A percentile compares a stretch with the other conserved stretches of the same genome.
phyloP scores from a whole-genome alignment of 2,329 filamentous ascomycete species.

The Lecanicillium sp. region DNA sequence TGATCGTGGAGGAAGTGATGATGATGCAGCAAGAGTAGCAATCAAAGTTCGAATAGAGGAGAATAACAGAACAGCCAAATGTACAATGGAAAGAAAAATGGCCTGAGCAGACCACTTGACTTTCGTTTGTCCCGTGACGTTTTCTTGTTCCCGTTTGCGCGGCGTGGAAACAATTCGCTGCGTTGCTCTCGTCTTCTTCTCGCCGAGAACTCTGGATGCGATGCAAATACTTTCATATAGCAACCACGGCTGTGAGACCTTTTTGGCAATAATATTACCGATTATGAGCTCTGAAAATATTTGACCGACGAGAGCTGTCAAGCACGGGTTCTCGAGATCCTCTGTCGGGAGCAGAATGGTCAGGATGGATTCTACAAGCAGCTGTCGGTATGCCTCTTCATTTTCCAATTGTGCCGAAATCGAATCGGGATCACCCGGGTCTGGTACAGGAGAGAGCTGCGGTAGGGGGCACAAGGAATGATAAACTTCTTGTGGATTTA shows the following conservation, averaged over 20 bases:
- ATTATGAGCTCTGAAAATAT: constrained; percentile 87
- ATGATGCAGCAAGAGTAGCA: constrained; percentile 56
- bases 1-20: constrained; percentile 52
- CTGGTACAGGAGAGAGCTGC: constrained; percentile 69
- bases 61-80: constrained; percentile 46
- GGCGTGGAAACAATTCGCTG: constrained; percentile 10
- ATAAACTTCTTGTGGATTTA: constrained; percentile 63
- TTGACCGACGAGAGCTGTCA: constrained; percentile 76
- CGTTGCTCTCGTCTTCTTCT: constrained; percentile 18
- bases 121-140: constrained; percentile 6
- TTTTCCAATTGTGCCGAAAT: constrained; percentile 60
- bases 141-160: background rate
- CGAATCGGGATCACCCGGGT: constrained; percentile 39
- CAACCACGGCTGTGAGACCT: constrained; percentile 79
- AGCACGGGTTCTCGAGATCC: constrained; percentile 79
- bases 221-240: constrained; percentile 80
- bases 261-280: constrained; percentile 71
- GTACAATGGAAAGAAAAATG: constrained; percentile 48
- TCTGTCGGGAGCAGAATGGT: constrained; percentile 84
- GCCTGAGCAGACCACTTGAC: constrained; percentile 31
- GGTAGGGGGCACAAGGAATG: constrained; percentile 78
- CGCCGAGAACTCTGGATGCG: constrained; percentile 36
- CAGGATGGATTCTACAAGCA: constrained; percentile 76
- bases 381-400: constrained; percentile 76
- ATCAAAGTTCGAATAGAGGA: constrained; percentile 59